Evolutionary conservation across 2,329 filamentous ascomycete species (phyloP).

Genomic region (Botrytis cinerea): DNA sequence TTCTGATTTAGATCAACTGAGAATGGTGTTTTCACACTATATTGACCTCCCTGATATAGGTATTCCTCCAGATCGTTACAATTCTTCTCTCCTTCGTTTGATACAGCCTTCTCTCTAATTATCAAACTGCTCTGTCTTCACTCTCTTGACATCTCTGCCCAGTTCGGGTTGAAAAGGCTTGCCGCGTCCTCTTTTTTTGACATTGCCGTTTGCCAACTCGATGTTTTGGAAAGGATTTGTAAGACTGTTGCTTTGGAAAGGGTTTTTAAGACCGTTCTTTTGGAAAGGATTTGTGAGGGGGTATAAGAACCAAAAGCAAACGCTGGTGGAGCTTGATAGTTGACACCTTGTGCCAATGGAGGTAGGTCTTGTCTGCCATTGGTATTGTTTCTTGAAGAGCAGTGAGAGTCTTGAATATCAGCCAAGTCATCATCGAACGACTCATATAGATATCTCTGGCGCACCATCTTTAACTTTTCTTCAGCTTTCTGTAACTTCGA

Average conservation of each 20-base stretch:
- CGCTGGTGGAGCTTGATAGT: background rate
- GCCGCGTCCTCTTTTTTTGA: background rate
- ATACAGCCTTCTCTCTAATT: background rate
- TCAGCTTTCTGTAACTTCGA: background rate
- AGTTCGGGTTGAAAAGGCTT: background rate
- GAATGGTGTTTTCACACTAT: background rate
- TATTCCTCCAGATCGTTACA: background rate
- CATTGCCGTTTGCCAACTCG: background rate
- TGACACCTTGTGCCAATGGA: background rate
- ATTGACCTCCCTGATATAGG: background rate
- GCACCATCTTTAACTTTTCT: background rate
- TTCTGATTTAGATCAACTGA: background rate
- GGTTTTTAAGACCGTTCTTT: background rate
- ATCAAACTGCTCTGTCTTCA: background rate
- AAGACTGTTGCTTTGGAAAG: background rate
- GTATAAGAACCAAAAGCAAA: background rate
- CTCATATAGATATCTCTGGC: background rate
- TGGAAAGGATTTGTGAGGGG: background rate
- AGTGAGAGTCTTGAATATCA: background rate
- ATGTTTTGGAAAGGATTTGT: background rate
- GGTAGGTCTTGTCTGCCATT: background rate
- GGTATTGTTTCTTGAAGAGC: too few relatives aligned
- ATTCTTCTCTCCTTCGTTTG: background rate
- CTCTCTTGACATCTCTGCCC: background rate
- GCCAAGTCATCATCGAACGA: background rate